Conservation (phyloP, 2,329 filamentous ascomycete species). For the Fusarium sp. region DNA sequence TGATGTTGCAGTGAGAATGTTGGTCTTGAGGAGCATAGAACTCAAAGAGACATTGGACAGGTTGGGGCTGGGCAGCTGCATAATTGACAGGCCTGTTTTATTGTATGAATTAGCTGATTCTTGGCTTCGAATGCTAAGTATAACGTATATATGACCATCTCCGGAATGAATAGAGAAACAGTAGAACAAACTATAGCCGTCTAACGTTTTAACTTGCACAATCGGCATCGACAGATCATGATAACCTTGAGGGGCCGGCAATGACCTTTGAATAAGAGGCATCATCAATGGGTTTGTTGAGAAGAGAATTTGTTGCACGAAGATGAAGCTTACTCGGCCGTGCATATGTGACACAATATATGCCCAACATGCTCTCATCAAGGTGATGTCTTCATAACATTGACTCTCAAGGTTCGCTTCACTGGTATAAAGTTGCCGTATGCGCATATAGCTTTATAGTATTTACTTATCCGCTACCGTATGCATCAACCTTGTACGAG, state of each 20-base stretch:
- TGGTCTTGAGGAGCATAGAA: slow-evolving; percentile 37
- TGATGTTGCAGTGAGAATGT: slow-evolving; percentile 12
- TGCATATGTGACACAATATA: slow-evolving; percentile 1
- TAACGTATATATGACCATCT: slow-evolving; percentile 33
- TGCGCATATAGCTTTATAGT: not conserved
- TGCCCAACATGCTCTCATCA: slow-evolving; percentile 14
- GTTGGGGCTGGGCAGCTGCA: slow-evolving; percentile 9
- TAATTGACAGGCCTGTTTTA: slow-evolving; percentile 16
- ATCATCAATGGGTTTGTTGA: not conserved
- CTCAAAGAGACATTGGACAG: slow-evolving; percentile 22
- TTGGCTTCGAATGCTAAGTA: slow-evolving; percentile 13
- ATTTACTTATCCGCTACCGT: not conserved
- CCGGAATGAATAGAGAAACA: slow-evolving; percentile 15
- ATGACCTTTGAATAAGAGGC: not conserved
- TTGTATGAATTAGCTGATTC: slow-evolving; percentile 27
- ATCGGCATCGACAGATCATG: not conserved
- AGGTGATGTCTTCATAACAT: not conserved
- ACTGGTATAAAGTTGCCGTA: not conserved
- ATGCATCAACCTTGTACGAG: slow-evolving; percentile 5
- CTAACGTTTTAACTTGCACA: too few species aligned
- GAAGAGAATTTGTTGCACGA: not conserved
- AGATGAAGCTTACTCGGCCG: not conserved
- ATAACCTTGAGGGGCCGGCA: not conserved
- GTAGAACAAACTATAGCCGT: not conserved
- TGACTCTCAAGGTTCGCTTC: slow-evolving; percentile 27